phyloP scores from a whole-genome alignment of 1,284 basidiomycete genomes.

The Rhodotorula sp. region DNA sequence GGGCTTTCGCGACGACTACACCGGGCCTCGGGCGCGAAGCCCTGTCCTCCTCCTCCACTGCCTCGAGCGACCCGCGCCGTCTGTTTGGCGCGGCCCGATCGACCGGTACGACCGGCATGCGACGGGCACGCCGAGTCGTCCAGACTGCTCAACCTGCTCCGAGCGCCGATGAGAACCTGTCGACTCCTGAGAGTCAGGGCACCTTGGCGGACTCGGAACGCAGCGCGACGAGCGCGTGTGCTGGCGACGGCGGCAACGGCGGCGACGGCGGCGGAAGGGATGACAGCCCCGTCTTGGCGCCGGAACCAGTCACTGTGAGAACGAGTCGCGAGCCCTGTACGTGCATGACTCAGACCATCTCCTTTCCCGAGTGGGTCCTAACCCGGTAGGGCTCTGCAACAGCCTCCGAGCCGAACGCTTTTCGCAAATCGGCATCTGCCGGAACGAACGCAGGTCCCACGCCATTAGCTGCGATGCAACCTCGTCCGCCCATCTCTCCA shows the following conservation, averaged over 20 bases:
- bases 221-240: neutral
- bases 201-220: neutral
- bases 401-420: neutral
- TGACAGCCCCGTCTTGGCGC: neutral
- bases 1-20: constrained; percentile 5
- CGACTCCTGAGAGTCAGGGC: constrained; percentile 7
- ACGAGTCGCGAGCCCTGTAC: constrained; percentile 3
- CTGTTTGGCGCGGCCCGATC: constrained; percentile 1
- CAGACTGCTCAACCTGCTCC: constrained; percentile 9
- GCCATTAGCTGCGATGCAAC: neutral
- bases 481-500: constrained; percentile 30
- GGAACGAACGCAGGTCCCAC: neutral
- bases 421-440: neutral
- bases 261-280: neutral
- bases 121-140: constrained; percentile 12
- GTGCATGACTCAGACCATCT: neutral
- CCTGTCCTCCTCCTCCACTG: constrained; percentile 10
- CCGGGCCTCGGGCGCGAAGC: constrained; percentile 17
- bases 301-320: neutral
- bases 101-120: constrained; percentile 4
- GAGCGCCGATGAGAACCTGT: neutral
- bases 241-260: neutral
- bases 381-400: neutral
- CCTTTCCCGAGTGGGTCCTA: neutral
- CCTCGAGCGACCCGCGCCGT: constrained; percentile 1